Conservation (phyloP, 2,329 filamentous ascomycete species). For the Escovopsis sp. region DNA sequence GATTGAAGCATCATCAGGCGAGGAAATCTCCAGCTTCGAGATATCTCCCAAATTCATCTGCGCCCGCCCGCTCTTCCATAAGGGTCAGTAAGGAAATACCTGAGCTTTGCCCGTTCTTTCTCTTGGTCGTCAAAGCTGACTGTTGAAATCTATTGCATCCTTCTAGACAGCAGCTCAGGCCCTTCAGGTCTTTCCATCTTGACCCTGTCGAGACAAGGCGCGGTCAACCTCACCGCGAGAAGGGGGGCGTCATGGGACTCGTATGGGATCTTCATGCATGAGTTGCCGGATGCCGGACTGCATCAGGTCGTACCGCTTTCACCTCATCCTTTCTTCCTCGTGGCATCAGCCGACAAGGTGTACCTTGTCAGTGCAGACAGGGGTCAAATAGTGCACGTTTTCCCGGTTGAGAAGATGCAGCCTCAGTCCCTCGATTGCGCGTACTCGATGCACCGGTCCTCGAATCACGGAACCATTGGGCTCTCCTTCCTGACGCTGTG, state of each 20-base stretch:
- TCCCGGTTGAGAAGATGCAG: conserved; percentile 42
- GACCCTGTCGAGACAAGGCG: conserved; percentile 33
- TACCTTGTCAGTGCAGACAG: conserved; percentile 37
- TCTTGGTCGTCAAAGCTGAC: background rate
- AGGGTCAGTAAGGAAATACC: conserved; percentile 25
- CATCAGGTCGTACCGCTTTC: conserved; percentile 43
- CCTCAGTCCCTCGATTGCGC: conserved; percentile 45
- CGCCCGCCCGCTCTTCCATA: conserved; percentile 29
- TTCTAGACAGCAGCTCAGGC: conserved; percentile 5
- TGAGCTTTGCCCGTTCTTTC: background rate
- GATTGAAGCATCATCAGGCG: conserved; percentile 28
- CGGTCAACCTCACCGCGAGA: conserved; percentile 30
- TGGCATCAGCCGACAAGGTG: conserved; percentile 40
- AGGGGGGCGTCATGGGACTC: conserved; percentile 33
- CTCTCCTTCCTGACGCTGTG: conserved; percentile 48
- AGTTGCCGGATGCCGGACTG: conserved; percentile 31
- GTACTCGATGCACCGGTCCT: conserved; percentile 27
- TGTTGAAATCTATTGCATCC: conserved; percentile 2
- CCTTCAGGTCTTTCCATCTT: conserved; percentile 15
- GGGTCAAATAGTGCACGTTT: conserved; percentile 40
- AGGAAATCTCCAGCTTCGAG: conserved; percentile 21
- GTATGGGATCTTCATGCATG: conserved; percentile 24
- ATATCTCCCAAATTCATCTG: conserved; percentile 36
- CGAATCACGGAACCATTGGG: conserved; percentile 37
- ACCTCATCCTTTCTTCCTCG: conserved; percentile 42